Base-by-base conservation (phyloP, 352 stramenopile species). In the Pythium insidiosum region DNA sequence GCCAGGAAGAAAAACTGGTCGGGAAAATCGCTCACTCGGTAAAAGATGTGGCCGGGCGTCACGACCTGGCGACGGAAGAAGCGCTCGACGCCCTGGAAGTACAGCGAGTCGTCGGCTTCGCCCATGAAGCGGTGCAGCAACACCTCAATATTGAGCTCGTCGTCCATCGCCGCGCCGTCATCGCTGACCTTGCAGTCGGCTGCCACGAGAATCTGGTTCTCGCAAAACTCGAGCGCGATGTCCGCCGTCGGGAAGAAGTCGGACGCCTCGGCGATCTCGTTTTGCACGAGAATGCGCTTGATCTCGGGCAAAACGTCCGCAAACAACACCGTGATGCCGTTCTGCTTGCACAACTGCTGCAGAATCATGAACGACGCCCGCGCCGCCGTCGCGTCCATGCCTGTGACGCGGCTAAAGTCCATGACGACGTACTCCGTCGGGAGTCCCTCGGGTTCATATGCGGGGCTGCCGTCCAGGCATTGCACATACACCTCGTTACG, bases 361-460 rank as follows among this genome's bases (percentile, higher is more conserved):
- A 92, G 47, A 38, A 88, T 88, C 76, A 89, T 88, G 42, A 94
- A 81, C 22, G 71, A 84, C 21, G 66, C 83, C 13, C 82, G 79
- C 20, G 80, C 79, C 5, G 81, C 82, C 6, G 84, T 94, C 3
- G 81, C 81, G 53, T 95, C 84, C 75, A 95, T 94, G 24, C 83
- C 84, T 15, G 83, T 89, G 24, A 94, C 84, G 30, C 72, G 78
- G 15, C 55, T 77, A 44, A 95, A 95, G 41, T 95, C 83, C 63
- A 95, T 84, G 19, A 95, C 79, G n/a, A 95, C 61, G 44, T 80
- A 90, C 54, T 88, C 63, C 1, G 80, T 89, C 1, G 76, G 72
- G n/a, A 88, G 37, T 2, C 71, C 73, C 11, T 82, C 55, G 0
- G 58, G 50, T 33, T 73, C 69, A 9, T 24, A 50, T 5, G 62